A percentile compares a stretch with the other conserved stretches of the same genome.
These are phyloP conservation scores for Lasiosphaeria ovina DNA, from an alignment of 495 filamentous ascomycete genomes.

Conservation along the genomic window DNA sequence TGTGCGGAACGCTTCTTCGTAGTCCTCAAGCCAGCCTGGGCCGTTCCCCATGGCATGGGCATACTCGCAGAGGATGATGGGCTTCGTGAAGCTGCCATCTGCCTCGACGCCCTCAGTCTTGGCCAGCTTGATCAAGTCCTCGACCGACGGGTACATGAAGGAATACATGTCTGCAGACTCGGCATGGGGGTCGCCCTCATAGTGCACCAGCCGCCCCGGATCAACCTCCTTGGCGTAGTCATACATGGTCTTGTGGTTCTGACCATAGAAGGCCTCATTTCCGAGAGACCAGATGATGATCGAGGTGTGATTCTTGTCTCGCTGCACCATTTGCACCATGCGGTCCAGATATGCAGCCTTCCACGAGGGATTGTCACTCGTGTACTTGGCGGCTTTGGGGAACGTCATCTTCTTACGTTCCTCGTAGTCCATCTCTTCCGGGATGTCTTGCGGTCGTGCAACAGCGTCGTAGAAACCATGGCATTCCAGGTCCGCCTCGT, in stretches of 20 bases:
- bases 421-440: conserved; percentile 48
- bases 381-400: conserved; percentile 51
- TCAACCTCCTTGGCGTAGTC: conserved; percentile 57
- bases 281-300: conserved; percentile 71
- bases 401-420: conserved; percentile 56
- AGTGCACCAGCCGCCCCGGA: conserved; percentile 59
- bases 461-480: conserved; percentile 61
- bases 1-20: conserved; percentile 57
- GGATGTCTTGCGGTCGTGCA: conserved; percentile 43
- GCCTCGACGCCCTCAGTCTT: conserved; percentile 28
- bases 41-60: conserved; percentile 73
- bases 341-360: conserved; percentile 64
- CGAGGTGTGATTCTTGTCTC: conserved; percentile 64
- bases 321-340: conserved; percentile 57
- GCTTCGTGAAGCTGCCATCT: conserved; percentile 48
- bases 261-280: conserved; percentile 67
- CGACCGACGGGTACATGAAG: conserved; percentile 62
- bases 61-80: conserved; percentile 67
- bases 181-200: conserved; percentile 61
- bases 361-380: conserved; percentile 64
- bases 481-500: conserved; percentile 70
- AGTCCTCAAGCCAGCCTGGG: conserved; percentile 64
- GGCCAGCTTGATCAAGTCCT: conserved; percentile 48
- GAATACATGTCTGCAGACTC: conserved; percentile 62
- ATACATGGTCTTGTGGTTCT: conserved; percentile 63